Evolutionary conservation across 2,329 filamentous ascomycete genomes (phyloP).

Genomic region (Fusarium abutilonis): DNA sequence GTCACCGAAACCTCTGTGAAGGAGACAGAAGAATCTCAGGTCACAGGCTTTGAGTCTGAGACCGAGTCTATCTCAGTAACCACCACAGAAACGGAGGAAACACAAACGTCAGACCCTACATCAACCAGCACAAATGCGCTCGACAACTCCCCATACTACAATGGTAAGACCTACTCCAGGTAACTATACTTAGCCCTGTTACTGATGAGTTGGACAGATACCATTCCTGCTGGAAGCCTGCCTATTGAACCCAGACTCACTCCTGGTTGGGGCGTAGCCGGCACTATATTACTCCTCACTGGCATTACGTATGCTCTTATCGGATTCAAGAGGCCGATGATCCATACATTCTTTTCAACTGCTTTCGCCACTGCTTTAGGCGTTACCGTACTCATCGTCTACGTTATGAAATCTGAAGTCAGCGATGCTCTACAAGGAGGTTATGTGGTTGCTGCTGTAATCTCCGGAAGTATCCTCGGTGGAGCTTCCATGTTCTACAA

Average conservation of each 20-base stretch:
- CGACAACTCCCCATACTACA: slow-evolving; percentile 48
- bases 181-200: not conserved
- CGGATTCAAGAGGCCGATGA: slow-evolving; percentile 82
- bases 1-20: slow-evolving; percentile 23
- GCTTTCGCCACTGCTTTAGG: slow-evolving; percentile 77
- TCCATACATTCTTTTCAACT: slow-evolving; percentile 83
- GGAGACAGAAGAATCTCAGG: slow-evolving; percentile 22
- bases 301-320: slow-evolving; percentile 78
- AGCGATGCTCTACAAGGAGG: slow-evolving; percentile 81
- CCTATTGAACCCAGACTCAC: slow-evolving; percentile 80
- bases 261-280: slow-evolving; percentile 82
- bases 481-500: slow-evolving; percentile 79
- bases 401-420: slow-evolving; percentile 85
- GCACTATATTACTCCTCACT: slow-evolving; percentile 76
- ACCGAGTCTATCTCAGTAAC: slow-evolving; percentile 23
- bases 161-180: slow-evolving; percentile 45
- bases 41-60: slow-evolving; percentile 10
- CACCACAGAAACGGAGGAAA: slow-evolving; percentile 26
- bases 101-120: slow-evolving; percentile 24
- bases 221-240: slow-evolving; percentile 63
- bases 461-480: slow-evolving; percentile 79
- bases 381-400: slow-evolving; percentile 84
- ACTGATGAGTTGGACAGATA: slow-evolving; percentile 49
- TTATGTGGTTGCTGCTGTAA: slow-evolving; percentile 80
- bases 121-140: slow-evolving; percentile 37